A percentile compares a stretch with the other conserved stretches of the same genome.
These are phyloP conservation scores for Musa troglodytarum DNA, from an alignment of 176 grass and related monocot genomes.

Conservation along the genomic window DNA sequence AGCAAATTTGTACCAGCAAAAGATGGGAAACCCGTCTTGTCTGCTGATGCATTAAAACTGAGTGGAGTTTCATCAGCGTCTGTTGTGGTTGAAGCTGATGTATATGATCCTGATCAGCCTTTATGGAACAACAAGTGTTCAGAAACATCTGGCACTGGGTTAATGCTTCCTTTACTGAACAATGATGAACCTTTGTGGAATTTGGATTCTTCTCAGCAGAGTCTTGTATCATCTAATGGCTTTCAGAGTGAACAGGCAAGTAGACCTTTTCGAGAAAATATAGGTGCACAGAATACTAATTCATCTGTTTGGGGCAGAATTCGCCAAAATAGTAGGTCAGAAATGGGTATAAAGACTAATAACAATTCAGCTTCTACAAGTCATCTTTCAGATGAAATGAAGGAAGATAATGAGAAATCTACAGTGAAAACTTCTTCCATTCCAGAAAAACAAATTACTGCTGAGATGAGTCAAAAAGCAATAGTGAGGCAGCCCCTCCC, in stretches of 20 bases:
- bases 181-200: slow-evolving; percentile 36
- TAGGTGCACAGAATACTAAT: slow-evolving; percentile 33
- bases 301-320: slow-evolving; percentile 84
- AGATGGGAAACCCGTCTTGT: slow-evolving; percentile 42
- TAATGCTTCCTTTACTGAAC: slow-evolving; percentile 25
- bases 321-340: slow-evolving; percentile 36
- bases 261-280: slow-evolving; percentile 23
- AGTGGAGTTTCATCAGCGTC: slow-evolving; percentile 41
- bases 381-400: slow-evolving; percentile 31
- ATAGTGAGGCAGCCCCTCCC: slow-evolving; percentile 28
- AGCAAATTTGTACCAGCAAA: slow-evolving; percentile 42
- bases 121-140: slow-evolving; percentile 63
- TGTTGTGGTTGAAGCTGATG: slow-evolving; percentile 62
- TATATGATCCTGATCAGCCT: slow-evolving; percentile 99
- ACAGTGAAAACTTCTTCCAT: background rate
- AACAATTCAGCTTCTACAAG: slow-evolving; percentile 23
- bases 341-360: slow-evolving; percentile 31
- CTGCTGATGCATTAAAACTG: slow-evolving; percentile 50
- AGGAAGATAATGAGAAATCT: slow-evolving; percentile 29
- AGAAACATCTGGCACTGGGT: slow-evolving; percentile 43
- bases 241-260: slow-evolving; percentile 24
- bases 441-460: slow-evolving; percentile 30
- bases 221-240: no score
- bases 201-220: slow-evolving; percentile 33
- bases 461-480: slow-evolving; percentile 21